Evolutionary conservation across 2,329 filamentous ascomycete species (phyloP), one percentile per base, ranked within the genome.

Genomic region (Hypoxylon sp.): DNA sequence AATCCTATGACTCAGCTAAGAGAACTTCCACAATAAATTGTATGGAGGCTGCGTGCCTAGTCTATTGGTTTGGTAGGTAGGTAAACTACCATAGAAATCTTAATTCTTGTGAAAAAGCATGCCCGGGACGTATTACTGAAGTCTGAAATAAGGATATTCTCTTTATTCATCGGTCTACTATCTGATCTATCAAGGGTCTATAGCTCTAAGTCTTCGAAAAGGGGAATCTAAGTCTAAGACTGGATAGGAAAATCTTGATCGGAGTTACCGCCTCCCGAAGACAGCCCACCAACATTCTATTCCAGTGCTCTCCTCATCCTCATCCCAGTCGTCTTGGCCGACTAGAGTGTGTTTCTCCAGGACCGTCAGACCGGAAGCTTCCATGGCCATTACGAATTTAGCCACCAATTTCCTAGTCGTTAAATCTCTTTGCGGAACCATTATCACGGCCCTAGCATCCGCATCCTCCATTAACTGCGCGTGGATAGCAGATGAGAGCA

Each of bases 391-490:
- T 45, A 85, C 85, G 71, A 98, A 90, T 11, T 87, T 83, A 4
- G 83, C 79, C 10, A 91, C 84, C 66, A 97, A 89, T 6, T 79
- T 79, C 41, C 85, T 81, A 1, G 88, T 88, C 67, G 90, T 91
- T 7, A 86, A 84, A 68, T 94, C 91, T 38, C 96, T 86, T 59
- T 93, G 83, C 0, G 95, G 95, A 46, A 97, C 88, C 81, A 97
- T 95, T 48, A 96, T 82, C 10, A 98, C 84, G 1, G 91, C 91
- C 36, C 91, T 86, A 1, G 93, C 87, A 28, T 86, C 81, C 0
- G 78, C 61, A 2, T 82, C 83, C 13, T 82, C 79, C 7, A 85
- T 85, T 10, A 98, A 83, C 80, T 94, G 93, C 41, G 85, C 81
- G 9, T 84, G 80, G 48, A 98, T 89, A 13, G 92, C 90, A 13